Evolutionary conservation across 1,284 basidiomycete genomes (phyloP), one percentile per base, ranked within the genome.

Genomic region (Fomitopsis schrenkii): DNA sequence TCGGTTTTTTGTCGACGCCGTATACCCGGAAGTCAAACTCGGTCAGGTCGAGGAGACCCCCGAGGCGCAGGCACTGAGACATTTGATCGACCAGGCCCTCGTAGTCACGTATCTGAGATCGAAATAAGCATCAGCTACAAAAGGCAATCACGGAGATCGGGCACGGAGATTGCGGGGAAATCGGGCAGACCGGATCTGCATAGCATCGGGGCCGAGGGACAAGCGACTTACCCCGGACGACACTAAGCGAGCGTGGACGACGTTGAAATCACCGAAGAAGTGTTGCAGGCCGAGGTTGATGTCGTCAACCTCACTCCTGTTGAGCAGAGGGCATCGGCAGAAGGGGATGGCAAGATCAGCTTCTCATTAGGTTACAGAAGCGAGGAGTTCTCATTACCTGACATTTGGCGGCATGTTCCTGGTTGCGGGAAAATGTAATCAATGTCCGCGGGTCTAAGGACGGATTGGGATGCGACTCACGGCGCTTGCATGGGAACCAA

Each of bases 221-320:
- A 44, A 62, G 52, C 48, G 59, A 78, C 86, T 70, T 69, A 90
- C 90, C 53, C 90, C 90, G 44, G 88, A 84, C 17, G 85, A 81
- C 63, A 91, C 81, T 52, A 90, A 79, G 35, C 87, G 84, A 35
- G 82, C 81, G 68, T 92, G 90, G 0, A 90, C 85, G 28, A 88
- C 85, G 67, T 92, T 83, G 74, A 91, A 93, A 58, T 85, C 80
- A 6, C 85, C 86, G 67, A 87, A 90, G 70, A 87, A 92, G 73
- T 93, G 91, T 66, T 90, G 87, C 14, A 93, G 77, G 2, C 90
- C 90, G 19, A 92, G 83, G 74, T 92, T 92, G 68, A 92, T 85
- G 72, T 93, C 90, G 72, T 93, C 91, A 7, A 92, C 82, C 73
- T 93, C 90, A 67, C 86, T 89, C 76, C 90, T 90, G 68, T 38